Base-by-base conservation (phyloP, 768 basidiomycete species). In the Mycena epipterygia region DNA sequence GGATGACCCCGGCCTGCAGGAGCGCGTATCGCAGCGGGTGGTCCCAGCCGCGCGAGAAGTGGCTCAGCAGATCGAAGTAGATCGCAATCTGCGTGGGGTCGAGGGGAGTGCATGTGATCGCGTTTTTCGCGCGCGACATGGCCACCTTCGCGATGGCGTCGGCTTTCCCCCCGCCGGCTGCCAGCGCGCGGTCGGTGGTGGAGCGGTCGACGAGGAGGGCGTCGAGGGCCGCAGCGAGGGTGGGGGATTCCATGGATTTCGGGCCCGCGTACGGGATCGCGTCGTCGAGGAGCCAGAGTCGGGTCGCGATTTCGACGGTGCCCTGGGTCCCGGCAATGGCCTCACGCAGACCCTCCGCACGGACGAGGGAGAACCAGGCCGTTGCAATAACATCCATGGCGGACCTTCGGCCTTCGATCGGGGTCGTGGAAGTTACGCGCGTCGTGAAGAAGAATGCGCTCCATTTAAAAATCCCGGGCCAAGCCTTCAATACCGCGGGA, bases 391-490 rank as follows among this genome's bases (percentile, higher is more conserved):
- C 56, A 57, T 82, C 82, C 55, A 82, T 65, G 12, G 79, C 64
- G 29, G 64, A 48, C 37, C 76, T 73, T 29, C 76, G 63, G 9
- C 67, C 64, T 37, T 73, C 56, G 64, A 17, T 70, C 51, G n/a
- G 58, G 53, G 33, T 70, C 59, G 32, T 77, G 69, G 42, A 80
- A 17, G 17, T 53, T 29, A 67, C 71, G 33, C 79, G 76, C 6
- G 73, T 67, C 13, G 75, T 70, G 74, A 76, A 79, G 48, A 84
- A 76, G 72, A 76, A 83, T 1, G 73, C 74, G 57, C 80, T 79
- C 82, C 83, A 83, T 67, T 81, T 81, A 75, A 78, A 82, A 19
- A 82, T 73, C 12, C 78, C 81, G 1, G 78, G 80, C 82, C 83
- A 84, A 5, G 76, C 78, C n/a, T 75, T 63, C 9, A 75, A 65